Evolutionary conservation across 2,329 filamentous ascomycete species (phyloP).

Genomic region (Scytalidium sp.): DNA sequence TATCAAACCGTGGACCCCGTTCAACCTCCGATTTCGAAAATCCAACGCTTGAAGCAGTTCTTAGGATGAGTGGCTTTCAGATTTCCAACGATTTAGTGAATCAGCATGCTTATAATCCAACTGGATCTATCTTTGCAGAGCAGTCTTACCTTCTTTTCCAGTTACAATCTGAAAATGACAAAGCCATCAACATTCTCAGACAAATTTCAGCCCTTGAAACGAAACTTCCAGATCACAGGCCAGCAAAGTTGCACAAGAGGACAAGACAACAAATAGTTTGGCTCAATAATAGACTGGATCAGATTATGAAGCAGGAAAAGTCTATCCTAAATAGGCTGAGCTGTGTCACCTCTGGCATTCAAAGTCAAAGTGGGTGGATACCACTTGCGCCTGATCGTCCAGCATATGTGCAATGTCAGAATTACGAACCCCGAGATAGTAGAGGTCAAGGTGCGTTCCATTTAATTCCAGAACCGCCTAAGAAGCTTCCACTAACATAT

Average conservation of each 20-base stretch:
- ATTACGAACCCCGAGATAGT: too few species aligned
- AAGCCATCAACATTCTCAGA: slow-evolving; percentile 35
- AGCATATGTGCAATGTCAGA: too few species aligned
- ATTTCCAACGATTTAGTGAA: too few species aligned
- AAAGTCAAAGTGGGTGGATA: slow-evolving; percentile 38
- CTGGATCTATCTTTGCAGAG: slow-evolving; percentile 41
- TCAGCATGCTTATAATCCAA: too few species aligned
- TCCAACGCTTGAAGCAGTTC: too few species aligned
- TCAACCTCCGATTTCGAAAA: too few species aligned
- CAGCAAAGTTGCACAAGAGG: neutral
- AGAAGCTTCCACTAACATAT: too few species aligned
- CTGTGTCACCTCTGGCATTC: slow-evolving; percentile 48
- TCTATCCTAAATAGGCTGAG: slow-evolving; percentile 42
- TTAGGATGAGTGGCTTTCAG: too few species aligned
- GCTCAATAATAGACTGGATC: slow-evolving; percentile 40
- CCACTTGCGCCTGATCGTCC: slow-evolving; percentile 18
- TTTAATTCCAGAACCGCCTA: too few species aligned
- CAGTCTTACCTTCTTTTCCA: slow-evolving; percentile 40
- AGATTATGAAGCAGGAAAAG: slow-evolving; percentile 44
- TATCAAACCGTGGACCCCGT: too few species aligned
- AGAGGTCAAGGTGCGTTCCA: too few species aligned
- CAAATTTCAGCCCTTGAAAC: slow-evolving; percentile 36
- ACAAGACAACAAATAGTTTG: slow-evolving; percentile 34
- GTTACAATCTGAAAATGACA: slow-evolving; percentile 38
- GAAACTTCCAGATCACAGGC: slow-evolving; percentile 14